Conservation (phyloP, 371 early-diverging fungal genomes). For the Choanephora cucurbitarum region DNA sequence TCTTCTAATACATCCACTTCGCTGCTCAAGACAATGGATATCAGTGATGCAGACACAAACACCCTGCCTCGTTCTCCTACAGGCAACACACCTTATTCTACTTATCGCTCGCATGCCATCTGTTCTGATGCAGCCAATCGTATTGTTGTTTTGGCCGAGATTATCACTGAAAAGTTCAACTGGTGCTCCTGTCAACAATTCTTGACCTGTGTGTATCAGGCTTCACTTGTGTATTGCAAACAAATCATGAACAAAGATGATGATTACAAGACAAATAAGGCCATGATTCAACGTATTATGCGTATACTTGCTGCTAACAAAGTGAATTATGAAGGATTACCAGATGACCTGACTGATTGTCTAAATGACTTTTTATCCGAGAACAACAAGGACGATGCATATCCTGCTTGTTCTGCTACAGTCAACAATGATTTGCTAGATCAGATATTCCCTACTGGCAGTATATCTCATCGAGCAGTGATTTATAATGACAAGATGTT, state of each 20-base stretch:
- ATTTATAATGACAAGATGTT: constrained; percentile 32
- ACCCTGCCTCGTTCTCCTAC: constrained; percentile 10
- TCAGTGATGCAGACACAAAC: not conserved
- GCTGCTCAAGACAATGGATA: not conserved
- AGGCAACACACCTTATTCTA: constrained; percentile 17
- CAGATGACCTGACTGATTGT: constrained; percentile 44
- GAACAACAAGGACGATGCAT: constrained; percentile 21
- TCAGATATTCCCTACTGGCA: constrained; percentile 16
- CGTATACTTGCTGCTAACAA: constrained; percentile 31
- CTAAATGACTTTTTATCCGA: constrained; percentile 40
- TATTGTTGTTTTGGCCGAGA: constrained; percentile 39
- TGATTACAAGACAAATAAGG: constrained; percentile 20
- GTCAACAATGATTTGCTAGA: constrained; percentile 10
- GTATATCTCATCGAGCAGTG: constrained; percentile 1
- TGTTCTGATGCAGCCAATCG: constrained; percentile 51
- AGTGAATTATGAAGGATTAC: constrained; percentile 40
- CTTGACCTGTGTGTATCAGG: constrained; percentile 44
- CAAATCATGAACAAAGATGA: constrained; percentile 30
- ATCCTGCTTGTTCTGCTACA: not conserved
- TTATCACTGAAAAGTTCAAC: constrained; percentile 34
- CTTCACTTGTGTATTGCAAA: constrained; percentile 47
- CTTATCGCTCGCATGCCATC: constrained; percentile 37
- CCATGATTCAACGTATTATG: constrained; percentile 48
- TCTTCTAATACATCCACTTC: constrained; percentile 16
- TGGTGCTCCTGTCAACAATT: constrained; percentile 54